phyloP scores from a whole-genome alignment of 345 rosid species.

The Dipteronia dyeriana region DNA sequence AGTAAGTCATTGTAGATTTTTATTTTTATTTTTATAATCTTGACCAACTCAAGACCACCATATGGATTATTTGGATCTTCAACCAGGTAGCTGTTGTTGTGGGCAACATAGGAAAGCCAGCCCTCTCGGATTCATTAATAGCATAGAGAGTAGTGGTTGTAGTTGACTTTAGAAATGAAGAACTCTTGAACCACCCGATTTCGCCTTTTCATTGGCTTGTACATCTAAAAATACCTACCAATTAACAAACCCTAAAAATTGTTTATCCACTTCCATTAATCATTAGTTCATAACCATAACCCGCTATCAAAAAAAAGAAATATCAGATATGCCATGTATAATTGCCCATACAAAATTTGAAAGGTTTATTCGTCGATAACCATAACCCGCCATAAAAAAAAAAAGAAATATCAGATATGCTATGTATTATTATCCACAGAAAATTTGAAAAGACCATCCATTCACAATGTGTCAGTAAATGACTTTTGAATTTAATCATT shows the following conservation, averaged over 20 bases:
- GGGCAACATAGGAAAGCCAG: conserved; percentile 76
- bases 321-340: background rate
- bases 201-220: conserved; percentile 61
- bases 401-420: background rate
- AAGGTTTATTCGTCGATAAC: too few relatives aligned
- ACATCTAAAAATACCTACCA: conserved; percentile 69
- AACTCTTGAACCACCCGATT: conserved; percentile 57
- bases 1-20: too few relatives aligned
- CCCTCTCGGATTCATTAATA: conserved; percentile 45
- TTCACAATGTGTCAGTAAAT: background rate
- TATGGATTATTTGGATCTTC: too few relatives aligned
- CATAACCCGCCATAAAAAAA: background rate
- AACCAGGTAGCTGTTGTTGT: conserved; percentile 51
- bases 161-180: conserved; percentile 74
- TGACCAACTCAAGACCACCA: too few relatives aligned
- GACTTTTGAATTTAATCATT: background rate
- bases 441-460: background rate
- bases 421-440: background rate
- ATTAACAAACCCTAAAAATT: conserved; percentile 13
- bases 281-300: background rate
- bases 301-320: background rate
- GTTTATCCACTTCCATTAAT: background rate
- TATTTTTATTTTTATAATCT: too few relatives aligned
- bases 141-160: conserved; percentile 87
- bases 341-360: background rate